These are phyloP conservation scores for Diaporthe sp. DNA, from an alignment of 2,329 filamentous ascomycete genomes.

Conservation along the genomic window DNA sequence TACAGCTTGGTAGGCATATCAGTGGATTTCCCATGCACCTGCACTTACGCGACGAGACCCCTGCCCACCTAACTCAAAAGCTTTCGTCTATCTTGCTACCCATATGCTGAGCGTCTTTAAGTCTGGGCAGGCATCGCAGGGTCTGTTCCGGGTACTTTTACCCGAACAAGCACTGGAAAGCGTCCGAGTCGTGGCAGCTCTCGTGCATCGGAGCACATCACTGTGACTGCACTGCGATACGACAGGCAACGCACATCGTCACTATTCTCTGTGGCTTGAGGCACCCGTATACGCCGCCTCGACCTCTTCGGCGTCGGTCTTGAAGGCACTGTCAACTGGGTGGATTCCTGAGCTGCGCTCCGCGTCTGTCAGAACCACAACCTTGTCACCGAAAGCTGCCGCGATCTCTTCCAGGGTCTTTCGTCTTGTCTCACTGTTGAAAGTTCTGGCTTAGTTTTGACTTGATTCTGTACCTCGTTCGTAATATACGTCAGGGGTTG, in stretches of 20 bases:
- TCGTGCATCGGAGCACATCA: neutral
- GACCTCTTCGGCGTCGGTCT: constrained; percentile 3
- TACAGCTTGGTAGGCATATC: no score
- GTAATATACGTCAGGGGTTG: neutral
- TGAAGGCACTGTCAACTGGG: neutral
- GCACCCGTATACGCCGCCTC: neutral
- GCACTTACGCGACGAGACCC: no score
- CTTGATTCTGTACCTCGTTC: neutral
- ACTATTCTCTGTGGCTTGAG: neutral
- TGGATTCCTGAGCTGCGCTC: neutral
- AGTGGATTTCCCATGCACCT: no score
- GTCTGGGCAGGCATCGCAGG: no score
- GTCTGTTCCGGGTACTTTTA: no score
- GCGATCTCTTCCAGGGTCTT: constrained; percentile 65
- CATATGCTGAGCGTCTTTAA: no score
- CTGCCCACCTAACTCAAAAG: no score
- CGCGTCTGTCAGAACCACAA: constrained; percentile 48
- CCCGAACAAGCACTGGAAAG: no score
- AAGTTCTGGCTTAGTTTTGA: neutral
- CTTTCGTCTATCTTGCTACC: no score
- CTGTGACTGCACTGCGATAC: neutral
- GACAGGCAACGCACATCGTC: no score
- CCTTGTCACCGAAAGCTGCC: constrained; percentile 61
- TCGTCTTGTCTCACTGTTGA: constrained; percentile 56
- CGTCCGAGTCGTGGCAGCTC: neutral